Percentiles rank a stretch among this genome's conserved stretches.
These are phyloP conservation scores for Phytopythium sindhum DNA, from an alignment of 352 stramenopile species.

Conservation along the genomic window DNA sequence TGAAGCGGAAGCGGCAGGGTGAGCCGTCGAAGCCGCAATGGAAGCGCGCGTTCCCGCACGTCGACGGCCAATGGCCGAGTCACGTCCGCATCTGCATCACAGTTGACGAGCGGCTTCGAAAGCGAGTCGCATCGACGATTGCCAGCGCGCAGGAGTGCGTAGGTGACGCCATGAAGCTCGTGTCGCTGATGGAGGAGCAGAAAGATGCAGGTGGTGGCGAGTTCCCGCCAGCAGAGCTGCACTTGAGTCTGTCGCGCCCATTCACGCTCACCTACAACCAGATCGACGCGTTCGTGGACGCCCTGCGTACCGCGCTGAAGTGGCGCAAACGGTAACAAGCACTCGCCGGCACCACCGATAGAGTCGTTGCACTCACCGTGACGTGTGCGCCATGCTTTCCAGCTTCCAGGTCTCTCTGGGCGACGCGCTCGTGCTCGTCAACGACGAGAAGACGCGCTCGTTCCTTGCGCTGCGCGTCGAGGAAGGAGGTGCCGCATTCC, in stretches of 20 bases:
- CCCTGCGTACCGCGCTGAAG: slow-evolving; percentile 62
- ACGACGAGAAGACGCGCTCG: slow-evolving; percentile 72
- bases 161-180: slow-evolving; percentile 20
- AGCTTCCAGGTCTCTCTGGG: slow-evolving; percentile 50
- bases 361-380: not conserved
- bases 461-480: slow-evolving; percentile 61
- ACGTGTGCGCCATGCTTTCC: not conserved
- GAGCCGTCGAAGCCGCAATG: slow-evolving; percentile 22
- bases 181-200: slow-evolving; percentile 29
- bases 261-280: slow-evolving; percentile 71
- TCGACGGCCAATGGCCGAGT: slow-evolving; percentile 82
- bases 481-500: slow-evolving; percentile 28
- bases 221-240: slow-evolving; percentile 16
- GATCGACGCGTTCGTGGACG: slow-evolving; percentile 66
- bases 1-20: slow-evolving; percentile 45
- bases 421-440: slow-evolving; percentile 45
- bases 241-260: slow-evolving; percentile 76
- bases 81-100: slow-evolving; percentile 57
- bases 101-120: slow-evolving; percentile 19
- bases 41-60: slow-evolving; percentile 65
- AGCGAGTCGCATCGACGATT: slow-evolving; percentile 25
- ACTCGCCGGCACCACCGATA: not conserved
- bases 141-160: slow-evolving; percentile 26
- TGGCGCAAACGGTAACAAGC: slow-evolving; percentile 56
- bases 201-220: slow-evolving; percentile 12